Evolutionary conservation across 306 rosid genomes (phyloP), one percentile per base, ranked within the genome.

Genomic region (Citrullus amarus): DNA sequence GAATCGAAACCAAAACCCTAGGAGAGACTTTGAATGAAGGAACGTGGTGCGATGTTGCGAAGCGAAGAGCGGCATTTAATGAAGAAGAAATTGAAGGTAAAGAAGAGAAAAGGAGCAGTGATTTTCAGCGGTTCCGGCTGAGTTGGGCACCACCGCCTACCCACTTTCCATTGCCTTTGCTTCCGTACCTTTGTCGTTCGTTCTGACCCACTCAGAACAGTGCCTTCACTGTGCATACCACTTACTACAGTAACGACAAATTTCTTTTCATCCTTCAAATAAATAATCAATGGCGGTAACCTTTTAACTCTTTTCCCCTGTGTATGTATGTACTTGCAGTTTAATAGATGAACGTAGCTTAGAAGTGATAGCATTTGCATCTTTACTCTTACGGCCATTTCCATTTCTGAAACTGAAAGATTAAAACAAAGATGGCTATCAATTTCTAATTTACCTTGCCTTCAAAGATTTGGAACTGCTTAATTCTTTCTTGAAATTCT

Each of bases 401-500:
- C 57, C 25, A 65, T 30, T 13, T 63, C 36, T 50, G 34, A 76
- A 44, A 68, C 69, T 17, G 57, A 50, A 68, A 57, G 62, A 32
- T 28, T 6, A 75, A 25, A 75, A 72, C 55, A 53, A 5, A 53
- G 57, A 34, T 13, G n/a, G 65, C 18, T 14, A 51, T 69, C 38
- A 14, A 3, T 65, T 18, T n/a, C 11, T 18, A 10, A 39, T 77
- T 83, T 86, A 68, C 83, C 98, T 91, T 92, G 51, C 92, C 96
- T 90, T 92, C 80, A 87, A 94, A 92, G 98, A 80, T 74, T 84
- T 65, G 71, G 78, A 78, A 67, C 81, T 84, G 70, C 78, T 85
- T 48, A 28, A 14, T 78, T 84, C 67, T 54, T 77, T 85, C 62
- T 60, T 90, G 80, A 86, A 70, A 79, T 82, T 81, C 86, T 80